phyloP scores from a whole-genome alignment of 768 basidiomycete genomes.

The Dacryopinax primogenitus region DNA sequence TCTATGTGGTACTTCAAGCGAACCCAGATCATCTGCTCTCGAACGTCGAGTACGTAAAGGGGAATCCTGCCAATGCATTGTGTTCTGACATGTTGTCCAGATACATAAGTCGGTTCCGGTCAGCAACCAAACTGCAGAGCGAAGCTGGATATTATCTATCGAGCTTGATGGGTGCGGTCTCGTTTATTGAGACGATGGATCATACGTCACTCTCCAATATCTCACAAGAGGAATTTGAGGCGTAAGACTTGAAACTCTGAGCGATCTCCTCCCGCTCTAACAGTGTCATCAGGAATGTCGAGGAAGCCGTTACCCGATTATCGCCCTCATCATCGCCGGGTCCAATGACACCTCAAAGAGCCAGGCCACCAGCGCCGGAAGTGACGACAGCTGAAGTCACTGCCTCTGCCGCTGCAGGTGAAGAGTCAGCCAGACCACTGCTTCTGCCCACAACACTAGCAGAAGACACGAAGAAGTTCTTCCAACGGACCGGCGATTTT shows the following conservation, averaged over 20 bases:
- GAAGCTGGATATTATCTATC: conserved; percentile 97
- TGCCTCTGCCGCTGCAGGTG: conserved; percentile 40
- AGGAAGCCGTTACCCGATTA: conserved; percentile 38
- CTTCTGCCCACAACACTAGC: conserved; percentile 42
- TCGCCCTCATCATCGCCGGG: conserved; percentile 26
- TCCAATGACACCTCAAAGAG: conserved; percentile 22
- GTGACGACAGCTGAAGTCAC: not conserved
- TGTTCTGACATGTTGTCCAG: conserved; percentile 30
- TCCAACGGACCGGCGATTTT: conserved; percentile 76
- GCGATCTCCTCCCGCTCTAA: not conserved
- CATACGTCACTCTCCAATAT: conserved; percentile 89
- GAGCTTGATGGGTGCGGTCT: conserved; percentile 89
- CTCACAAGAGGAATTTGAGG: conserved; percentile 84
- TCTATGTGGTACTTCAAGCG: conserved; percentile 85
- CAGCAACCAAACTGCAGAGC: conserved; percentile 76
- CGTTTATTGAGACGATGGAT: conserved; percentile 98
- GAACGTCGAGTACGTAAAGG: conserved; percentile 69
- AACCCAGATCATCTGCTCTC: conserved; percentile 88
- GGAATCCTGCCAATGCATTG: not conserved
- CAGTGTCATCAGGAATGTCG: conserved; percentile 37
- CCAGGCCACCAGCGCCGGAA: conserved; percentile 16
- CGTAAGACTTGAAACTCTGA: conserved; percentile 28
- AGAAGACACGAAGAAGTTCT: conserved; percentile 66
- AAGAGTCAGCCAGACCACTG: conserved; percentile 78
- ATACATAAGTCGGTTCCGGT: conserved; percentile 91